Base-by-base conservation (phyloP, 2,329 filamentous ascomycete genomes). In the Ophiosphaerella korrae region DNA sequence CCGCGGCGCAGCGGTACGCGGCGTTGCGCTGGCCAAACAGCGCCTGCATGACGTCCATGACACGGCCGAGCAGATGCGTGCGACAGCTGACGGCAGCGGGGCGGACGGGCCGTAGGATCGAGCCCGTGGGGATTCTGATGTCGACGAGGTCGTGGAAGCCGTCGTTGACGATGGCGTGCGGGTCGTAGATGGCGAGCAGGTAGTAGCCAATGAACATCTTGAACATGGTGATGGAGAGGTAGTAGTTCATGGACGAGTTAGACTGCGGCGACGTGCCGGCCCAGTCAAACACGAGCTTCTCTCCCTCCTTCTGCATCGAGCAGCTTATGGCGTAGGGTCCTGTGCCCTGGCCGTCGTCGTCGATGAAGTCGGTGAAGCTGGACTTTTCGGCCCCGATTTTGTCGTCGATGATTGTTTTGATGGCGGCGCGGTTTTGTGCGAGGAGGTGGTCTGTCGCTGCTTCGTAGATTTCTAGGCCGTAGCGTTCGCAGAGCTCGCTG, bases 151-250 rank as follows among this genome's bases (percentile, higher is more conserved):
- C 78, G 52, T 81, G 78, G 63, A 80, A 79, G 11, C 78, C 78
- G 49, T 81, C 78, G 53, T 81, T 81, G 56, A 80, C 78, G 11
- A 80, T 73, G 21, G 74, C 76, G 16, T 78, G 74, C 0, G 78
- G 78, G 24, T 78, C 78, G 32, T 77, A 77, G 1, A 79, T 75
- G 2, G 78, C 77, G n/a, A 80, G 72, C 3, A 81, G 68, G 49
- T 76, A 77, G 55, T 77, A 80, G 0, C 76, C 78, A 37, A 81
- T 75, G 52, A 80, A 80, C 75, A 81, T 80, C 46, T 77, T 79
- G 68, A 81, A 81, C 76, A 79, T 77, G 16, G 76, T 79, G 14
- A 75, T 72, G 0, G 74, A 78, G 2, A 81, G 71, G 52, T 77
- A 80, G 46, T 76, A 81, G 57, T 81, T 81, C 67, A 80, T 77